Conservation (phyloP, 805 yeast species). For the Kazachstania psychrophila region DNA sequence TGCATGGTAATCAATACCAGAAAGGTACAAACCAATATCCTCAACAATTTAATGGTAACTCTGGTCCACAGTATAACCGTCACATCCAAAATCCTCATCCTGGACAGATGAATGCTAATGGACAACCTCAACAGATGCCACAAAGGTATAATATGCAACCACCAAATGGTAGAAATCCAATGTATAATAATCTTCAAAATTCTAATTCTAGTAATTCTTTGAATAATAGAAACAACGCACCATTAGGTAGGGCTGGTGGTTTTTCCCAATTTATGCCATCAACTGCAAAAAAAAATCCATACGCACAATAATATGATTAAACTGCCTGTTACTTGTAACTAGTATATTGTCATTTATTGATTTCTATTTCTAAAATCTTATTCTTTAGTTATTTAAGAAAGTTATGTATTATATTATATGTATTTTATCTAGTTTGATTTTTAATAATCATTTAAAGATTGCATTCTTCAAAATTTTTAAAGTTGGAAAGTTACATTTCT, state of each 20-base stretch:
- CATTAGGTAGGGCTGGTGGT: constrained; percentile 18
- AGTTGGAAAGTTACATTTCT: no score
- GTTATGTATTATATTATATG: no score
- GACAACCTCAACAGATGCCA: background rate
- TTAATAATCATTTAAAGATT: no score
- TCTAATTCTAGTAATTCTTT: constrained; percentile 3
- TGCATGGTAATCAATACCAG: constrained; percentile 1
- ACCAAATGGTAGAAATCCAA: background rate
- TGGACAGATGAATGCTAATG: background rate
- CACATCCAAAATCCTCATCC: background rate
- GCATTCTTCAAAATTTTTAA: no score
- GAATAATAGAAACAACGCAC: constrained; percentile 6
- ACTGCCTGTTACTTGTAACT: no score
- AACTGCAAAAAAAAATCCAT: constrained; percentile 18
- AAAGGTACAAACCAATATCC: constrained; percentile 1
- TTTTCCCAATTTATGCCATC: constrained; percentile 29
- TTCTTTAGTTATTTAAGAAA: no score
- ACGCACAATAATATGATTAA: constrained; percentile 9
- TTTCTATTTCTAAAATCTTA: no score
- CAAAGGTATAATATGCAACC: constrained; percentile 2
- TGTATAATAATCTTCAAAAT: background rate
- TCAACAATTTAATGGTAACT: no score
- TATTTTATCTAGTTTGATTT: no score
- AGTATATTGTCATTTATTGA: no score
- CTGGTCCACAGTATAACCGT: background rate